Evolutionary conservation across 2,329 filamentous ascomycete species (phyloP).

Genomic region (Pseudogymnoascus sp.): DNA sequence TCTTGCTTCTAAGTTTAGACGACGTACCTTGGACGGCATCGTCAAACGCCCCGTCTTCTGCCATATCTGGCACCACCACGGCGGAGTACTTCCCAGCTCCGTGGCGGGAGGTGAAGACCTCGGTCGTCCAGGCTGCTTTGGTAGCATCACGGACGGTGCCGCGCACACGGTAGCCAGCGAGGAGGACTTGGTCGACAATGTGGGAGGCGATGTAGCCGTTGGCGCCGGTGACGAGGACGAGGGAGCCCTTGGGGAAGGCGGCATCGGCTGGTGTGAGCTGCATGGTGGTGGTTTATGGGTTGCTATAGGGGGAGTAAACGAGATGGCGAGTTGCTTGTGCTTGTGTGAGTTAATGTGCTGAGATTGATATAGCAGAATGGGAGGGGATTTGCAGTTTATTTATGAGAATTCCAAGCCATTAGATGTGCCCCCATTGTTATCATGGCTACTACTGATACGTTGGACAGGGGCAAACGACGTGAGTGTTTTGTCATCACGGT

Average conservation of each 20-base stretch:
- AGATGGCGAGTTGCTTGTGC: neutral
- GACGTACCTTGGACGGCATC: constrained; percentile 23
- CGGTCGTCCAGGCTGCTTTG: constrained; percentile 30
- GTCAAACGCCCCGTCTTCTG: constrained; percentile 20
- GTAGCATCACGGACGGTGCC: constrained; percentile 34
- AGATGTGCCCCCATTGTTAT: neutral
- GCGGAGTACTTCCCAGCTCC: constrained; percentile 31
- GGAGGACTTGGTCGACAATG: constrained; percentile 33
- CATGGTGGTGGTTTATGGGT: neutral
- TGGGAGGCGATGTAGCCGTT: constrained; percentile 38
- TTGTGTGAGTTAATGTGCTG: neutral
- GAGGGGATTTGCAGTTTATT: neutral
- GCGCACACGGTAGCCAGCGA: constrained; percentile 36
- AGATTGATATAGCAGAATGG: neutral
- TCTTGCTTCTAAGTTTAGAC: no score
- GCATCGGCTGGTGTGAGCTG: neutral
- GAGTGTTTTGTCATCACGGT: neutral
- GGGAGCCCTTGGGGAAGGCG: constrained; percentile 25
- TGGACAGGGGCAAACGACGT: neutral
- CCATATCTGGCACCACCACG: constrained; percentile 31
- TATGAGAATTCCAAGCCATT: neutral
- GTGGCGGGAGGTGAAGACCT: constrained; percentile 29
- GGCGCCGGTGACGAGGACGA: constrained; percentile 35
- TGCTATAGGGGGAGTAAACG: neutral
- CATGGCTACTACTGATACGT: neutral